A percentile compares a stretch with the other conserved stretches of the same genome.
These are phyloP conservation scores for Panus rudis DNA, from an alignment of 768 basidiomycete species.

Conservation along the genomic window DNA sequence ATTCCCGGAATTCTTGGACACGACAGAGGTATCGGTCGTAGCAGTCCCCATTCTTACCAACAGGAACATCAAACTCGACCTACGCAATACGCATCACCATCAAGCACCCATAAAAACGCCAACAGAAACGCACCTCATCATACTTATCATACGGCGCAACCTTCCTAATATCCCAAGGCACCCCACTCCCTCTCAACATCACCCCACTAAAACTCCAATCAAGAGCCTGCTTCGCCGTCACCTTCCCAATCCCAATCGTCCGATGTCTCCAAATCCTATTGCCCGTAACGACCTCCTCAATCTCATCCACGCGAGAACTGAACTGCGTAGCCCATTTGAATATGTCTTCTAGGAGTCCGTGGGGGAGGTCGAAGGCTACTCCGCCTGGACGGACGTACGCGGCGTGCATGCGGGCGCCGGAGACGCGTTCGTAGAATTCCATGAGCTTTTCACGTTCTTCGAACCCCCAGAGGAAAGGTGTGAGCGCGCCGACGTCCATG, in stretches of 20 bases:
- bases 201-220: slow-evolving; percentile 95
- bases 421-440: slow-evolving; percentile 99
- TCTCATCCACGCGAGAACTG: slow-evolving; percentile 83
- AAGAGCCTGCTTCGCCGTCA: slow-evolving; percentile 87
- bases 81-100: slow-evolving; percentile 18
- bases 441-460: slow-evolving; percentile 99
- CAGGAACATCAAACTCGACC: slow-evolving; percentile 97
- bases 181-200: slow-evolving; percentile 91
- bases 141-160: slow-evolving; percentile 94
- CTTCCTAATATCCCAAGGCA: slow-evolving; percentile 94
- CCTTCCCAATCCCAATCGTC: slow-evolving; percentile 83
- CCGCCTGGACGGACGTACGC: slow-evolving; percentile 98
- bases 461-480: slow-evolving; percentile 99
- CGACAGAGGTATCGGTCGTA: slow-evolving; percentile 97
- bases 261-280: slow-evolving; percentile 98
- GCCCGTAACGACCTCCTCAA: slow-evolving; percentile 95
- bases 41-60: slow-evolving; percentile 95
- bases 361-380: slow-evolving; percentile 95
- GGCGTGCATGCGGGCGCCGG: slow-evolving; percentile 92
- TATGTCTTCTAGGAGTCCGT: slow-evolving; percentile 98
- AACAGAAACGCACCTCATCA: slow-evolving; percentile 55
- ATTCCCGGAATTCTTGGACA: slow-evolving; percentile 97
- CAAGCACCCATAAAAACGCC: not conserved
- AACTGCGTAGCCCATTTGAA: slow-evolving; percentile 98
- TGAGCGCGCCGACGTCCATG: slow-evolving; percentile 97